phyloP scores from a whole-genome alignment of 345 rosid species.

The Nephelium lappaceum region DNA sequence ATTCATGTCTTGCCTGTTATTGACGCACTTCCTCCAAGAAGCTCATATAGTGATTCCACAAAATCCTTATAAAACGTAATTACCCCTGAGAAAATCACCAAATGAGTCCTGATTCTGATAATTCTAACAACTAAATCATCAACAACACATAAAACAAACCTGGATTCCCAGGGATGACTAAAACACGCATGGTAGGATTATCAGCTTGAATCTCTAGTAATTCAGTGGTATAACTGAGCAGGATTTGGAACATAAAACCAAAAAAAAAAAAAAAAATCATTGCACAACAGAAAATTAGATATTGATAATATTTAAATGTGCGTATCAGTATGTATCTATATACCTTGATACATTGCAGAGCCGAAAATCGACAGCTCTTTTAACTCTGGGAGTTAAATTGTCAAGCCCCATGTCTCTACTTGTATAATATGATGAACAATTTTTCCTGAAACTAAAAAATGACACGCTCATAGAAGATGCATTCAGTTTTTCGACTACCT shows the following conservation, averaged over 20 bases:
- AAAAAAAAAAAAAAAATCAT: slow-evolving; percentile 6
- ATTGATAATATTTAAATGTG: neutral
- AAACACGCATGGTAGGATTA: slow-evolving; percentile 57
- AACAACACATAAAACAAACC: slow-evolving; percentile 38
- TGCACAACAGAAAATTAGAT: neutral
- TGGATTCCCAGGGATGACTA: slow-evolving; percentile 89
- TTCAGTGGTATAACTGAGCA: slow-evolving; percentile 63
- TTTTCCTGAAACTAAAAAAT: slow-evolving; percentile 23
- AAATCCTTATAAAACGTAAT: slow-evolving; percentile 77
- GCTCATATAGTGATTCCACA: slow-evolving; percentile 63
- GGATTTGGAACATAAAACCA: slow-evolving; percentile 10
- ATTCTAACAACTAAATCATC: slow-evolving; percentile 6
- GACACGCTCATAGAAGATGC: neutral
- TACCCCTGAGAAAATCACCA: slow-evolving; percentile 50
- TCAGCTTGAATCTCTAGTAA: slow-evolving; percentile 68
- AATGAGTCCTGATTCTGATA: slow-evolving; percentile 3
- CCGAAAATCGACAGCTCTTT: slow-evolving; percentile 44
- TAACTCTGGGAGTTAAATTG: slow-evolving; percentile 32
- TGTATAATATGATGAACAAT: slow-evolving; percentile 13
- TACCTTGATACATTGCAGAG: slow-evolving; percentile 73
- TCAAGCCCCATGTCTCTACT: slow-evolving; percentile 45
- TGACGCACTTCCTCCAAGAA: slow-evolving; percentile 67
- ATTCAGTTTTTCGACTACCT: neutral
- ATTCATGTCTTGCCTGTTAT: slow-evolving; percentile 46
- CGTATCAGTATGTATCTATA: slow-evolving; percentile 27